Conservation (phyloP, 192 early-diverging fungal genomes). For the Linnemannia hyalina region DNA sequence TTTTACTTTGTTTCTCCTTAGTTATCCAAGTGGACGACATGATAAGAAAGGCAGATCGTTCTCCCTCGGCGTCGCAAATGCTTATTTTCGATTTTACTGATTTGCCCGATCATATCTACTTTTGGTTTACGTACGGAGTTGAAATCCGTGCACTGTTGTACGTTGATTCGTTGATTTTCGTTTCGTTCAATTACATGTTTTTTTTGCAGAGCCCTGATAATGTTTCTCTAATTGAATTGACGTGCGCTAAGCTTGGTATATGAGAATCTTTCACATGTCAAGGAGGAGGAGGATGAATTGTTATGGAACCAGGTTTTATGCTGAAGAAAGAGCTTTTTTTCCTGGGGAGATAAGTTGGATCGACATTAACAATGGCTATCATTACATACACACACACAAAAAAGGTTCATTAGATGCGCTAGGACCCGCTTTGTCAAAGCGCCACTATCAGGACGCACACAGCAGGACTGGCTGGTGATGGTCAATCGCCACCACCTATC, state of each 20-base stretch:
- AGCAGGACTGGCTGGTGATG: neutral
- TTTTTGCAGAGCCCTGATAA: neutral
- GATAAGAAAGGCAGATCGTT: constrained; percentile 5
- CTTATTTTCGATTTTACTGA: neutral
- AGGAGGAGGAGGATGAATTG: neutral
- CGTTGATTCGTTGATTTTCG: neutral
- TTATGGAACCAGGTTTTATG: neutral
- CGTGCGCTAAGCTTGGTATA: neutral
- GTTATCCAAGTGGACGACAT: neutral
- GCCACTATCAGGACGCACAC: neutral
- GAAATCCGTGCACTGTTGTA: neutral
- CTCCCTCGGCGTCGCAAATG: neutral
- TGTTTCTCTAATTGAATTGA: neutral
- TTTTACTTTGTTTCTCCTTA: neutral
- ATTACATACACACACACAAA: neutral
- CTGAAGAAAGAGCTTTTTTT: neutral
- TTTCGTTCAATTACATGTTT: too few species aligned
- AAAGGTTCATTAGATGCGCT: neutral
- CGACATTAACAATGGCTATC: neutral
- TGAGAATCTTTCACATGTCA: neutral
- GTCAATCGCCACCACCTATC: too few species aligned
- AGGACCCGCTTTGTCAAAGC: neutral
- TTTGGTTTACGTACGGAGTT: neutral
- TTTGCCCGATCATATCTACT: neutral
- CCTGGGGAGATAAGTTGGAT: too few species aligned